A percentile compares a stretch with the other conserved stretches of the same genome.
Evolutionary conservation across 106 monocot species (phyloP).

Genomic region (Triglochin maritima): DNA sequence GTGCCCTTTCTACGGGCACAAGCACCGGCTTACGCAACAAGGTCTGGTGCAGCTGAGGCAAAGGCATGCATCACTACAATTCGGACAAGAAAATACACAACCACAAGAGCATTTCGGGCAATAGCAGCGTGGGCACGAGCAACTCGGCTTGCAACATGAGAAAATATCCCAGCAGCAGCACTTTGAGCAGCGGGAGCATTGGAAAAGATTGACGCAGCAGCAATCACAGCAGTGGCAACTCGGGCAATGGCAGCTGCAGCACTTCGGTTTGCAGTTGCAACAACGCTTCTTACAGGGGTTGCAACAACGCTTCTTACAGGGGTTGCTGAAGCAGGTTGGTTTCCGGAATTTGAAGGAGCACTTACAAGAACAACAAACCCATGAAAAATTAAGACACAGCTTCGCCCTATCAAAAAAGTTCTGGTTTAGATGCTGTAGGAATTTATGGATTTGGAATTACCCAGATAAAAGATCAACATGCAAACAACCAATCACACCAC

Average conservation of each 20-base stretch:
- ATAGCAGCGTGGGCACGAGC: constrained; percentile 4
- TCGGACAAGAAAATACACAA: constrained; percentile 11
- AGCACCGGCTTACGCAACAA: constrained; percentile 15
- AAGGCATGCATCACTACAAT: constrained; percentile 9
- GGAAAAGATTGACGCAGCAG: background rate
- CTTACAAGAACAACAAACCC: constrained; percentile 1
- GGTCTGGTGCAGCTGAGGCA: constrained; percentile 10
- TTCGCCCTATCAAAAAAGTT: too few species aligned
- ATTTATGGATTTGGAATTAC: background rate
- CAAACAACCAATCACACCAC: background rate
- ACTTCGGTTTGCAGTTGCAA: background rate
- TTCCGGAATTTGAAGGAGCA: constrained; percentile 7
- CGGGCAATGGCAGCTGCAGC: constrained; percentile 6
- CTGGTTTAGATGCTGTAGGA: background rate
- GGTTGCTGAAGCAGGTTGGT: background rate
- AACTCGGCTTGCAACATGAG: constrained; percentile 6
- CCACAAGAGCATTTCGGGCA: constrained; percentile 14
- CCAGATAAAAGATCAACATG: background rate
- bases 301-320: background rate
- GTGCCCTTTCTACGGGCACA: constrained; percentile 6
- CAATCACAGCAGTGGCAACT: background rate
- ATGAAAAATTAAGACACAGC: background rate
- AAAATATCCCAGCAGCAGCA: constrained; percentile 9
- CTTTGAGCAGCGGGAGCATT: constrained; percentile 1
- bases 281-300: constrained; percentile 1